Evolutionary conservation across 2,329 filamentous ascomycete genomes (phyloP), one percentile per base, ranked within the genome.

Genomic region (Davidsoniella virescens): DNA sequence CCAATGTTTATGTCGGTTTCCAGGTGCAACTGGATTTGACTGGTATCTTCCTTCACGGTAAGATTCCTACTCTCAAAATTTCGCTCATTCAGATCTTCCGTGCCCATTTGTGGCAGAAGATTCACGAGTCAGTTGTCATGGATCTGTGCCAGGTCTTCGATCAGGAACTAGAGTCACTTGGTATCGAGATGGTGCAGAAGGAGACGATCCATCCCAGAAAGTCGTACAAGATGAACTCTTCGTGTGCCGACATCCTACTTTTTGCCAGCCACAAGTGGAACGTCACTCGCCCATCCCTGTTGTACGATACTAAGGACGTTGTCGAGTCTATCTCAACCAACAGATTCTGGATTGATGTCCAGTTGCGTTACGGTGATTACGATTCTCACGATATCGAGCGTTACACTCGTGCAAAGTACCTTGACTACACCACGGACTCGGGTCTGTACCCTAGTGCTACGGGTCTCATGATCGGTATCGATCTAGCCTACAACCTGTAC

Each of bases 181-280:
- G 88, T 36, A 95, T 98, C 52, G 92, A 98, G 66, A 93, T 87
- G 2, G 92, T 96, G 4, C 92, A 98, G 63, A 98, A 98, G 67
- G 92, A 98, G 69, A 96, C 92, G 0, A 98, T 98, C 53, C 92
- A 98, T 70, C 92, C 92, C 48, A 78, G 92, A 77, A 98, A 98
- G 68, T 95, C 87, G 4, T 98, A 98, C 78, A 98, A 98, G 78
- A 98, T 98, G 92, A 98, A 98, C 72, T 95, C 88, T 60, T 96
- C 90, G 52, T 96, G 92, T 60, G 92, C 93, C 4, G 92, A 98
- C 64, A 95, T 98, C 55, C 73, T 96, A 50, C 76, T 98, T 8
- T 98, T 98, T 61, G 90, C 92, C 37, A 94, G 84, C 56, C 92
- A 96, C 70, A 98, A 96, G 65, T 98, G 93, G 93, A 96, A 94